Base-by-base conservation (phyloP, 805 yeast genomes). In the Candida tallmaniae region DNA sequence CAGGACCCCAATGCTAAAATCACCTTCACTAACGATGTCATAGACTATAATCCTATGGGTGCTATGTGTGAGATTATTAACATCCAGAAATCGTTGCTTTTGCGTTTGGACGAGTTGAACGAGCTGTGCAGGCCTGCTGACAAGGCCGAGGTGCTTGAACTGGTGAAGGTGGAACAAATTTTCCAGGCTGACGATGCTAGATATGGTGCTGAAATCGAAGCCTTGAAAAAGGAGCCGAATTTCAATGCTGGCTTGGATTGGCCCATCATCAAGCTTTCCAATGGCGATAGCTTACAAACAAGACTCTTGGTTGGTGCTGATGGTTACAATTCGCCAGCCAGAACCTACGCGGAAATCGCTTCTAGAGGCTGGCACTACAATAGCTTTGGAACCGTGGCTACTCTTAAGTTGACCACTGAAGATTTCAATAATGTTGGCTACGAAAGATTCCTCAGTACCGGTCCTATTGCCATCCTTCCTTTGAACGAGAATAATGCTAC, bases 261-360 rank as follows among this genome's bases (percentile, higher is more conserved):
- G 95, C 97, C 97, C 1, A 52, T 77, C 6, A 79, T 90, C 10
- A 65, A 72, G 17, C 63, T 89, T 10, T 73, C 76, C 10, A 74
- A 73, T 42, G 97, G 96, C 1, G 73, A 74, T 10, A 44, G 51
- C 9, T 66, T 80, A 32, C 74, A 75, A 48, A 73, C 95, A 0
- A 69, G 96, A 35, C 65, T 89, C n/a, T 64, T 89, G 14, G 76
- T 93, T 11, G 98, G 98, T 6, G 95, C 96, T 25, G 98, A 93
- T 56, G 98, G 98, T 1, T 87, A 79, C 56, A 86, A 88, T 56
- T 88, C 97, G 1, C 96, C 97, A 0, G 97, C 84, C 5, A 73
- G 97, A 31, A 70, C 73, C 42, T 89, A 73, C 51, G 82, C 97
- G 0, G 78, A 75, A 2, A 88, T 93, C 36, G 80, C 79, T 51